These are phyloP conservation scores for Endogone sp. DNA, from an alignment of 192 early-diverging fungal species.

Conservation along the genomic window DNA sequence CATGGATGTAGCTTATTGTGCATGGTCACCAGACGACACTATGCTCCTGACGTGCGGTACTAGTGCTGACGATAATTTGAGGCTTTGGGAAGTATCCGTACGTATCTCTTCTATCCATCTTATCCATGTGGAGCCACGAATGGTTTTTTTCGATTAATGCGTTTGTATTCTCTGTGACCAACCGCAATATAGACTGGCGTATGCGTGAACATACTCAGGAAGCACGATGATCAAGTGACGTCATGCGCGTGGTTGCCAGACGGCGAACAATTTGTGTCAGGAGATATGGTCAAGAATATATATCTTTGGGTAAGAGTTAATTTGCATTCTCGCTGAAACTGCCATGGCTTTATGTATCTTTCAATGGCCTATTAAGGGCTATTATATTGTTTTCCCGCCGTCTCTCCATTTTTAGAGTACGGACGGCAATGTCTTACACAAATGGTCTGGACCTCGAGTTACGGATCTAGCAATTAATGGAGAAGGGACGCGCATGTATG, in stretches of 20 bases:
- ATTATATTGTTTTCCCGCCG: no score
- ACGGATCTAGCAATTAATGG: constrained; percentile 59
- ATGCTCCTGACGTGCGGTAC: constrained; percentile 69
- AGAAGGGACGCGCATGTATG: constrained; percentile 59
- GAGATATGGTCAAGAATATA: constrained; percentile 73
- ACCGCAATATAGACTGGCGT: constrained; percentile 57
- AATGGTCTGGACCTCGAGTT: constrained; percentile 56
- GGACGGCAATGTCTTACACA: constrained; percentile 53
- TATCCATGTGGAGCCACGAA: no score
- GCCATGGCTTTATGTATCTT: not conserved
- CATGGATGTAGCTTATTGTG: constrained; percentile 73
- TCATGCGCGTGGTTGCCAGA: constrained; percentile 90
- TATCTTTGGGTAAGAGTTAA: constrained; percentile 61
- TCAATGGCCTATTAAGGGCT: no score
- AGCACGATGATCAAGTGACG: constrained; percentile 75
- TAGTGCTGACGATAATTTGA: constrained; percentile 62
- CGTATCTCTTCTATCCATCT: not conserved
- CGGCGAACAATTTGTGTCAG: constrained; percentile 79
- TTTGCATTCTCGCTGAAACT: not conserved
- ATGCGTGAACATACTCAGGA: constrained; percentile 50
- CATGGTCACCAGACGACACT: constrained; percentile 88
- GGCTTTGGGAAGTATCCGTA: constrained; percentile 78
- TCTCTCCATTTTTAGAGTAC: no score
- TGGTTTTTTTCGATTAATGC: constrained; percentile 4
- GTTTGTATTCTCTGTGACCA: not conserved